Evolutionary conservation across 2,329 filamentous ascomycete species (phyloP), one percentile per base, ranked within the genome.

Genomic region (Westerdykella ornata): DNA sequence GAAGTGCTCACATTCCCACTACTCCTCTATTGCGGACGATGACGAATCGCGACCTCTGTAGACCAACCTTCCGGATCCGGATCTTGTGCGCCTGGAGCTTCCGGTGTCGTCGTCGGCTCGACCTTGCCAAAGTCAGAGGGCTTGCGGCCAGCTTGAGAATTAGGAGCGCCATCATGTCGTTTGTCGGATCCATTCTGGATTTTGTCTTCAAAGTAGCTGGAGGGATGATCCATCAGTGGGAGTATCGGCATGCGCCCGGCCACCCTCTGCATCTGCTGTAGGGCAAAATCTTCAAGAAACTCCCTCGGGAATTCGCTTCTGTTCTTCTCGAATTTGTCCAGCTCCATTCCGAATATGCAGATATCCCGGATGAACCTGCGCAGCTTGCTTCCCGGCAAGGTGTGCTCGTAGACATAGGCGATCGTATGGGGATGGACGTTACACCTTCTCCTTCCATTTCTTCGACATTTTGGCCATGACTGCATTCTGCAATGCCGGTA

Each of bases 301-400:
- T 47, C 41, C 28, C 16, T 18, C 6, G 34, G 44, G 15, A 41
- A 36, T 1, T 35, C 29, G 5, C 12, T 6, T 6, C 14, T 34
- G 15, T 32, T n/a, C 3, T 31, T n/a, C 17, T 5, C 26, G 17
- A 45, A 39, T 9, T 19, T 33, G 2, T 35, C 18, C 14, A 35
- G 15, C 5, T 39, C 35, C 39, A 48, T 45, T 9, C 35, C 35
- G 39, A 35, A 43, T 2, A 38, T 22, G 29, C 37, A 43, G 11
- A 48, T 42, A 13, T 47, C 47, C 11, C 41, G 33, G 7, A 44
- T 30, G n/a, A 44, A 18, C 4, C 13, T 22, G 17, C 47, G 44
- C 4, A 50, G 22, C 4, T 15, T 35, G 13, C 40, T 43, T 1
- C 16, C 16, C 3, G 14, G 6, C 9, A 32, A 13, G 7, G 47